phyloP scores from a whole-genome alignment of 176 grass and related monocot species.

The Echinochloa phyllopogon region DNA sequence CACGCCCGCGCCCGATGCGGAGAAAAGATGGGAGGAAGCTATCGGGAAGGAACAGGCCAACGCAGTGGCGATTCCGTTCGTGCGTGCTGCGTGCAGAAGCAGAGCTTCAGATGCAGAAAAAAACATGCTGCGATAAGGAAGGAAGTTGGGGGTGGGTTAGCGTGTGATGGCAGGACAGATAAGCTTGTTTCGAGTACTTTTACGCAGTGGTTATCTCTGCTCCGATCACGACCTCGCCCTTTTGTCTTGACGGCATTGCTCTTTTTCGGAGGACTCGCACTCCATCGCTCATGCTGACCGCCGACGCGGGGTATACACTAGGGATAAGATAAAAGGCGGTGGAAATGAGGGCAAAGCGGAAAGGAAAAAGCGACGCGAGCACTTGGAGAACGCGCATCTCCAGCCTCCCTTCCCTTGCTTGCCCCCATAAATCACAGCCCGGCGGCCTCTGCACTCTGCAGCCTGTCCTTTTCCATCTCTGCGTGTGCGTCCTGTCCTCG shows the following conservation, averaged over 20 bases:
- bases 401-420: too few species aligned
- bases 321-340: neutral
- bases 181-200: slow-evolving; percentile 20
- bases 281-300: neutral
- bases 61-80: slow-evolving; percentile 3
- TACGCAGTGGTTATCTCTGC: slow-evolving; percentile 4
- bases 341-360: neutral
- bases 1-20: neutral
- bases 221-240: neutral
- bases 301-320: neutral
- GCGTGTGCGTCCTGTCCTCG: neutral
- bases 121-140: too few species aligned
- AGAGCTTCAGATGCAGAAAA: too few species aligned
- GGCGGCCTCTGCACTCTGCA: too few species aligned
- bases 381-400: slow-evolving; percentile 23
- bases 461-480: neutral
- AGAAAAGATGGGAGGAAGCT: neutral
- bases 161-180: neutral
- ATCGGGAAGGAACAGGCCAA: neutral
- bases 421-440: neutral
- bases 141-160: neutral
- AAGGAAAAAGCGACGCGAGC: neutral
- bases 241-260: neutral
- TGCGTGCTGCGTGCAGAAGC: neutral
- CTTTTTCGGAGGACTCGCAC: neutral